These are phyloP conservation scores for Conringia planisiliqua DNA, from an alignment of 345 rosid species.

Conservation along the genomic window DNA sequence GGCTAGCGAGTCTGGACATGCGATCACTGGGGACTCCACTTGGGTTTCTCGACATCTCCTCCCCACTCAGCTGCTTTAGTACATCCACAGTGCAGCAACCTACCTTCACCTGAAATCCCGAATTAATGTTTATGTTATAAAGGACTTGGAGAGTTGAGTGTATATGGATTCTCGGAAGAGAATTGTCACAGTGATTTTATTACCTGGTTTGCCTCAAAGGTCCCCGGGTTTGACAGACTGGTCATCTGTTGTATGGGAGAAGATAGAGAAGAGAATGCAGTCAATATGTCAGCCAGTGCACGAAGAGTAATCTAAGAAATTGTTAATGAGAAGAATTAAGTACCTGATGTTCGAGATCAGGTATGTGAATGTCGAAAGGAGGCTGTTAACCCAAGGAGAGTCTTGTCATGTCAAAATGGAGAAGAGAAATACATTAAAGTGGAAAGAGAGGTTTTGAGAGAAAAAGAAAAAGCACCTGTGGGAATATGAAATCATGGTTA, in stretches of 20 bases:
- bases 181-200: not conserved
- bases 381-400: constrained; percentile 54
- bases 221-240: constrained; percentile 77
- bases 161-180: not conserved
- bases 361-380: constrained; percentile 53
- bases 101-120: constrained; percentile 62
- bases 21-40: constrained; percentile 66
- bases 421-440: not conserved
- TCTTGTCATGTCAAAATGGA: not conserved
- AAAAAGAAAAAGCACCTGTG: constrained; percentile 60
- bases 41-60: constrained; percentile 74
- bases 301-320: not conserved
- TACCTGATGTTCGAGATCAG: constrained; percentile 63
- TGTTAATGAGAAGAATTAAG: not conserved
- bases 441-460: not conserved
- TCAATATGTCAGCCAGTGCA: not conserved
- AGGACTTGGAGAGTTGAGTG: not conserved
- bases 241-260: constrained; percentile 44
- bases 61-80: constrained; percentile 81
- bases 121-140: not conserved
- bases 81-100: constrained; percentile 90
- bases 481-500: constrained; percentile 88
- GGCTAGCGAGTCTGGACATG: constrained; percentile 78
- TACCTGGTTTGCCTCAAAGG: constrained; percentile 78
- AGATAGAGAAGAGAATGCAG: not conserved